Base-by-base conservation (phyloP, 768 basidiomycete genomes). In the Tubosaeta sp. region DNA sequence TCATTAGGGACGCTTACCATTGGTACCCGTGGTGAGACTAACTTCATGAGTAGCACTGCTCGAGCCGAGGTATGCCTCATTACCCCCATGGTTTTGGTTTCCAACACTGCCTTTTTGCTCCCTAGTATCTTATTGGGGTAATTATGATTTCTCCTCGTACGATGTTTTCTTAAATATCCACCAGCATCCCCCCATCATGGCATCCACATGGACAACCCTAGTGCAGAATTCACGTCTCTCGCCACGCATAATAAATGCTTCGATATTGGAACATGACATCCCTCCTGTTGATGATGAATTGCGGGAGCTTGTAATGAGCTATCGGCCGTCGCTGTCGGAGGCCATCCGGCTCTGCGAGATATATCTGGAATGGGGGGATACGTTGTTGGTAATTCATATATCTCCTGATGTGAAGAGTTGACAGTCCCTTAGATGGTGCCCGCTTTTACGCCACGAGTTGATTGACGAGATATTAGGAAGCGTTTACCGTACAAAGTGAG, bases 31-130 rank as follows among this genome's bases (percentile, higher is more conserved):
- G 82, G 81, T 0, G 79, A 80, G 54, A 73, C 77, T 1, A 74
- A 67, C 31, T 85, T 82, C 62, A 72, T 83, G 51, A 84, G 87
- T 16, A 74, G 76, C 51, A 87, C 84, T 0, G 82, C 87, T 6
- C 78, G 84, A 32, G 74, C 83, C 21, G 86, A 88, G 75, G 85
- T 86, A 56, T 45, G 77, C 59, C 11, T 54, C 19, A 29, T 10
- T 18, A 18, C n/a, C 43, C 16, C 9, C 13, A 3, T 32, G 2
- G 2, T 19, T 36, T 48, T 34, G 27, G 24, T 35, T 50, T 8
- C 30, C 25, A 49, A 19, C 53, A 13, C 9, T 19, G 1, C 19
- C 2, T 59, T 36, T 29, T 27, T 22, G 36, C 9, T 12, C 48
- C 30, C 13, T 51, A 84, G 84, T 81, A 78, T 60, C 76, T 84